A percentile compares a stretch with the other conserved stretches of the same genome.
phyloP scores from a whole-genome alignment of 176 grass and related monocot genomes.

The Oryza glumipatula region DNA sequence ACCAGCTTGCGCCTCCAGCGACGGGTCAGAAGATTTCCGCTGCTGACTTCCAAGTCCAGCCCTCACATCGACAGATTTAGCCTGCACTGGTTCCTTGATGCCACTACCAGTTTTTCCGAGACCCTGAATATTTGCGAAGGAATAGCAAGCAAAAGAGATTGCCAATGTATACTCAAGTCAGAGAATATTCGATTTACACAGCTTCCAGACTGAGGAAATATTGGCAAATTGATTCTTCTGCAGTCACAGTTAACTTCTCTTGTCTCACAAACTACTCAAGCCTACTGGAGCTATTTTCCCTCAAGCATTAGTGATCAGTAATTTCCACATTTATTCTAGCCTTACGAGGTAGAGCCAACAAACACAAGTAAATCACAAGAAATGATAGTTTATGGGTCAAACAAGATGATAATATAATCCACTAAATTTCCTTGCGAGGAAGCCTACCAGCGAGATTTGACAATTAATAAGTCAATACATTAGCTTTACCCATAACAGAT shows the following conservation, averaged over 20 bases:
- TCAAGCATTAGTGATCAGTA: background rate
- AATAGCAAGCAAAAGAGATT: slow-evolving; percentile 52
- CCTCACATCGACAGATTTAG: slow-evolving; percentile 76
- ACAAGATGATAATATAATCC: background rate
- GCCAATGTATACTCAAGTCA: slow-evolving; percentile 47
- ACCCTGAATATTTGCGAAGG: slow-evolving; percentile 67
- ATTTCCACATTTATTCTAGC: background rate
- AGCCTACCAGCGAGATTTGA: slow-evolving; percentile 1
- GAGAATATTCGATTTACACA: slow-evolving; percentile 2
- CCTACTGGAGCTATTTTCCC: background rate
- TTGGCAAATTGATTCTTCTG: slow-evolving; percentile 27
- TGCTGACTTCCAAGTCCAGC: slow-evolving; percentile 85
- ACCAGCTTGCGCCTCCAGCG: slow-evolving; percentile 77
- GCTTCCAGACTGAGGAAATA: slow-evolving; percentile 35
- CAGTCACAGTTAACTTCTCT: background rate
- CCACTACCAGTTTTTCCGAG: slow-evolving; percentile 92
- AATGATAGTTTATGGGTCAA: background rate
- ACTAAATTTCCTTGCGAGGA: background rate
- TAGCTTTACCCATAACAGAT: background rate
- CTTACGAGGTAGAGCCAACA: background rate
- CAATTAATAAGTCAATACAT: background rate
- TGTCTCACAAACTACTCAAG: slow-evolving; percentile 4
- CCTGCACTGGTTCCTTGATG: slow-evolving; percentile 95
- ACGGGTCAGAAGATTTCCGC: slow-evolving; percentile 54
- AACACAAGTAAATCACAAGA: background rate